Percentiles rank a stretch among this genome's conserved stretches.
Conservation (phyloP, 139 green algal genomes). For the Desmodesmus armatus region DNA sequence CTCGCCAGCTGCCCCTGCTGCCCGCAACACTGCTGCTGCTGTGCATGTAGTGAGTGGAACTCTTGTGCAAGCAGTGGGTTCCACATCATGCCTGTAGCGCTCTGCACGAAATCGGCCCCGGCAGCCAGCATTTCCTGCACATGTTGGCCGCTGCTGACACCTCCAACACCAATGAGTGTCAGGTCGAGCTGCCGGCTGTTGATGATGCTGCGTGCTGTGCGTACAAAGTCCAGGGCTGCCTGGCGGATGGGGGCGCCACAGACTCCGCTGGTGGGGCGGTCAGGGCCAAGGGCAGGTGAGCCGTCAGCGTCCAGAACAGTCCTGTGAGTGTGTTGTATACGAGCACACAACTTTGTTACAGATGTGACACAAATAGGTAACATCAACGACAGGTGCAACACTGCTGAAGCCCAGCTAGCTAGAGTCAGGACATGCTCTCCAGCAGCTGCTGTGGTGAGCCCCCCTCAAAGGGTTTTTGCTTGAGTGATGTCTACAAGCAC, state of each 20-base stretch:
- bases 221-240: conserved; percentile 44
- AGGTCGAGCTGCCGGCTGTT: conserved; percentile 18
- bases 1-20: no score
- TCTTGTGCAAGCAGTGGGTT: conserved; percentile 41
- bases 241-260: conserved; percentile 49
- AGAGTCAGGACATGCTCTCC: no score
- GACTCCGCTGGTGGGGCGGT: conserved; percentile 46
- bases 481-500: no score
- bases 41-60: conserved; percentile 32
- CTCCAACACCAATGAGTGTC: conserved; percentile 46
- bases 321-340: background rate
- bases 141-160: conserved; percentile 32
- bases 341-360: no score
- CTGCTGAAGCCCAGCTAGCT: no score
- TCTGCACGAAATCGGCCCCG: conserved; percentile 49
- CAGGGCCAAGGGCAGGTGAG: conserved; percentile 35
- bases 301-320: conserved; percentile 10
- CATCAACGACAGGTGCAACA: background rate
- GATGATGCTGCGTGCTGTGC: conserved; percentile 33
- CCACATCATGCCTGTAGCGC: conserved; percentile 56
- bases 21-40: no score
- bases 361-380: background rate
- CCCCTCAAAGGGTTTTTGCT: no score
- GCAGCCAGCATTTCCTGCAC: conserved; percentile 34
- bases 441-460: no score